Percentiles rank a stretch among this genome's conserved stretches.
Evolutionary conservation across 1,284 basidiomycete genomes (phyloP).

Genomic region (Ustilago xerochloae): DNA sequence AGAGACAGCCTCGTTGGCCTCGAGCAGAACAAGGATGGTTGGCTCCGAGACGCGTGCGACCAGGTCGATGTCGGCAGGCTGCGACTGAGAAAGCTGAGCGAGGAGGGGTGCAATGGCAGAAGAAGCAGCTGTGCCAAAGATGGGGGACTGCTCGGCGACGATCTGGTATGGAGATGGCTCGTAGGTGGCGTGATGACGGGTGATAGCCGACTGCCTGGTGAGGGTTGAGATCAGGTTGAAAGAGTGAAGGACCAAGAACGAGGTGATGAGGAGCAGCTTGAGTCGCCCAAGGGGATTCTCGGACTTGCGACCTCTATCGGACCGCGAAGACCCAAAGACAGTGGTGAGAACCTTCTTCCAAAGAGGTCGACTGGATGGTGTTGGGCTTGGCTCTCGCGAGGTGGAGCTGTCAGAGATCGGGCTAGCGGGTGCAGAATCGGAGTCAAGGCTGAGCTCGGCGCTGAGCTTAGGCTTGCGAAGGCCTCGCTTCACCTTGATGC

Average conservation of each 20-base stretch:
- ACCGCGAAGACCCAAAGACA: conserved; percentile 72
- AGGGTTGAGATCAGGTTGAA: conserved; percentile 94
- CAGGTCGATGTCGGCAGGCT: conserved; percentile 50
- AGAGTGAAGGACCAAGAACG: conserved; percentile 61
- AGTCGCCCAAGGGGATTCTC: conserved; percentile 84
- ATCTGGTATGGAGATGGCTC: conserved; percentile 65
- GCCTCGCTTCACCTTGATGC: conserved; percentile 74
- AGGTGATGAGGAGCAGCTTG: conserved; percentile 84
- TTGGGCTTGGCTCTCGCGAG: conserved; percentile 44
- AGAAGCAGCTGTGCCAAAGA: conserved; percentile 43
- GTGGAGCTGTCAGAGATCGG: conserved; percentile 43
- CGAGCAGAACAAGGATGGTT: conserved; percentile 78
- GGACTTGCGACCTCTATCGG: conserved; percentile 71
- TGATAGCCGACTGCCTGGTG: conserved; percentile 77
- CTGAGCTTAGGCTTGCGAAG: conserved; percentile 60
- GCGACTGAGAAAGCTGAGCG: conserved; percentile 45
- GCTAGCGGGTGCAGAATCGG: conserved; percentile 56
- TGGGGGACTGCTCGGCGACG: conserved; percentile 36
- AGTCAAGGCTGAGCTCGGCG: conserved; percentile 60
- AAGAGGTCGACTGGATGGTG: conserved; percentile 37
- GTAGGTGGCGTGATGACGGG: conserved; percentile 71
- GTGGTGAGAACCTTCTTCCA: conserved; percentile 53
- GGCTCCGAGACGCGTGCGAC: conserved; percentile 67
- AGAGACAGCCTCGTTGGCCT: conserved; percentile 62
- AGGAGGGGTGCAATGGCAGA: conserved; percentile 58